Evolutionary conservation across 257 asterid species (phyloP).

Genomic region (Gynochthodes officinalis): DNA sequence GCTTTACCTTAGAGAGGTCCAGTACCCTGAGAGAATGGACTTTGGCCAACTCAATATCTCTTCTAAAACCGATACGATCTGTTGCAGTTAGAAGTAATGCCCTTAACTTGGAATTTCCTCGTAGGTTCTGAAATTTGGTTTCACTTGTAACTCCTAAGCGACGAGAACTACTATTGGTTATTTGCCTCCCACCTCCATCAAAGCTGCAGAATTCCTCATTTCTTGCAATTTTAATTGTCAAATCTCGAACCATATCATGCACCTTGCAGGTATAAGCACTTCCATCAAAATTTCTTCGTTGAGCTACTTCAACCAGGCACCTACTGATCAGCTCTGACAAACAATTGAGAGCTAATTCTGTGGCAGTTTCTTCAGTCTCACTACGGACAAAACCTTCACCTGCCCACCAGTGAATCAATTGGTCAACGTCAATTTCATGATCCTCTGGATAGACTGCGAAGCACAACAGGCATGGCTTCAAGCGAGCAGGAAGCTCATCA

Average conservation of each 20-base stretch:
- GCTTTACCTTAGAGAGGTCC: conserved; percentile 26
- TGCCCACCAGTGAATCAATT: conserved; percentile 24
- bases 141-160: conserved; percentile 26
- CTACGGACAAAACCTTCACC: conserved; percentile 34
- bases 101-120: conserved; percentile 23
- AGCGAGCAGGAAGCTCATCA: conserved; percentile 31
- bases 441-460: conserved; percentile 32
- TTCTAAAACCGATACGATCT: conserved; percentile 17
- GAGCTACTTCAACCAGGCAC: conserved; percentile 24
- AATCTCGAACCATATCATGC: conserved; percentile 30
- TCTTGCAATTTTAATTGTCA: conserved; percentile 21
- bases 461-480: conserved; percentile 25
- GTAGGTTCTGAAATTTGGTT: conserved; percentile 14
- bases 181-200: conserved; percentile 4
- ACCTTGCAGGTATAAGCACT: conserved; percentile 26
- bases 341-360: conserved; percentile 17
- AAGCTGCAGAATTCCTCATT: conserved; percentile 24
- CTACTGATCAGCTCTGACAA: conserved; percentile 24
- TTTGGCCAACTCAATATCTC: conserved; percentile 20
- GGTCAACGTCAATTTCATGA: conserved; percentile 23
- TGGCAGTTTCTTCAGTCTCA: conserved; percentile 14
- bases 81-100: conserved; percentile 23
- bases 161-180: conserved; percentile 14
- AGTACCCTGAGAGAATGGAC: conserved; percentile 28
- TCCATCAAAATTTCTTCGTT: conserved; percentile 23